Base-by-base conservation (phyloP, 768 basidiomycete genomes). In the Trametes elegans region DNA sequence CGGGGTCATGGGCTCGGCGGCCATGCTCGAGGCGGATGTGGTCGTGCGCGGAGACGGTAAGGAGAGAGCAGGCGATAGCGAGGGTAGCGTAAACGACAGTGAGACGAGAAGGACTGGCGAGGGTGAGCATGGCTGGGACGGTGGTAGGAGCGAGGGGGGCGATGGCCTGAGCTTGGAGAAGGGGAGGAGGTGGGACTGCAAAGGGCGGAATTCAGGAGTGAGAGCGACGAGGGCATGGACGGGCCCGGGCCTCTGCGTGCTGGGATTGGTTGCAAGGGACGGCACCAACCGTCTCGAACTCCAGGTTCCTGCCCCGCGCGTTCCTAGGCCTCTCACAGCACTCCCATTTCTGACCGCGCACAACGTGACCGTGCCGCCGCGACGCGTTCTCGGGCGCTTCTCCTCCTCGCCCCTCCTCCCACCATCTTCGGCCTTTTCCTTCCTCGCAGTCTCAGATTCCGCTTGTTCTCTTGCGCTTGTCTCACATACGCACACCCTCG, bases 51-150 rank as follows among this genome's bases (percentile, higher is more conserved):
- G 13, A n/a, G 13, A 13, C 19, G 21, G 14, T 49, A 39, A 27
- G 55, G 49, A 26, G 58, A 53, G 39, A 48, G 44, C 27, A 42
- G 53, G 39, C 43, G 49, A 45, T 44, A 41, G 50, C 49, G 42
- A 55, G 54, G 27, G 45, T 23, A 14, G 43, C 45, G 31, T 42
- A 42, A 52, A 55, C 10, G 45, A 55, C 19, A 23, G 54, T 51
- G 43, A 49, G 35, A 7, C 43, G 53, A 49, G 55, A 55, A 55
- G 29, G 51, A 57, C 48, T 31, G 55, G 50, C 38, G 32, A 51
- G n/a, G 23, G 57, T 26, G 43, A 50, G 47, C 58, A 59, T 59
- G 42, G 41, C 41, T 38, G 24, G 41, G 23, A 8, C 24, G 38
- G 14, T n/a, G 29, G 44, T 52, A 40, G 53, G 49, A 44, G 29